Evolutionary conservation across 306 rosid species (phyloP), one percentile per base, ranked within the genome.

Genomic region (Cajanus cajan): DNA sequence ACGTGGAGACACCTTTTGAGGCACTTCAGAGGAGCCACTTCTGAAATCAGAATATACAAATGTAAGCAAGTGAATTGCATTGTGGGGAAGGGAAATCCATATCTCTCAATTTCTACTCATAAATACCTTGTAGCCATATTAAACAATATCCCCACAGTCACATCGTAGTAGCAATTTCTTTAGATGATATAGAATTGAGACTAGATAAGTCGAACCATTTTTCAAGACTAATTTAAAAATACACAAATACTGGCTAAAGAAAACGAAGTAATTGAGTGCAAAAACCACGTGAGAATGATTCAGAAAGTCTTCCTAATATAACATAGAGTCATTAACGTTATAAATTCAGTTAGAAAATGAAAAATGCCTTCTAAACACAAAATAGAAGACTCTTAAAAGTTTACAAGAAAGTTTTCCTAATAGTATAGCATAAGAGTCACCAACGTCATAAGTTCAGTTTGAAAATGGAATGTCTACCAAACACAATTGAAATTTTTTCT

Each of bases 1-100:
- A 18, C 90, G 89, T 24, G 93, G 98, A 57, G 97, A 92, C 36
- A 86, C 90, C 85, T 88, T 90, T 34, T 81, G 92, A 79, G 97
- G 88, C 57, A 88, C 89, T 75, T 96, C 94, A 54, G 97, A 87
- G 50, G 90, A 87, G 34, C 96, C 86, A 78, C 73, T 88, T 83
- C 99, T 93, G 87, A 68, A 58, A 83, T 55, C 59, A 78, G 34
- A 61, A 75, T 14, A 6, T 39, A 21, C 43, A 72, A 62, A 79
- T 33, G 71, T 77, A 55, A 79, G 8, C 21, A 21, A 72, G 78
- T 34, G 69, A 37, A 82, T 40, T 62, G 54, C 58, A 74, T n/a
- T 15, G 36, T n/a, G 51, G 52, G 41, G 16, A 11, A 64, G 45
- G 10, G 44, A 52, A 54, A 76, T 7, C 16, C 65, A 67, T 16